Evolutionary conservation across 331 rosid species (phyloP).

Genomic region (Pyrus hybrid): DNA sequence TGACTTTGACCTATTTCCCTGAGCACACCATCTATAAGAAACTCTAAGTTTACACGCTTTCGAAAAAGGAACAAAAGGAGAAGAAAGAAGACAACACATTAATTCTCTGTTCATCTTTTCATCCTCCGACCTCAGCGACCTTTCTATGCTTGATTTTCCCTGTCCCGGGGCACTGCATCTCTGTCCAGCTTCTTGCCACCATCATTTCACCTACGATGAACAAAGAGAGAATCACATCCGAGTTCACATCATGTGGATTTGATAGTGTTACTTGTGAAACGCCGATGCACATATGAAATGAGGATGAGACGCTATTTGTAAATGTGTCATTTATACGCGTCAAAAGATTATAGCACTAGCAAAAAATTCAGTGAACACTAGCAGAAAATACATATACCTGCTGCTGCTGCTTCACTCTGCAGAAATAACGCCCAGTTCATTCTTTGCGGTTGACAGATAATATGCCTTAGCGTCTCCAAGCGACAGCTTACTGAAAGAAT

Average conservation of each 20-base stretch:
- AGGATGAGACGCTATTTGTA: background rate
- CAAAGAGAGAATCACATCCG: slow-evolving; percentile 10
- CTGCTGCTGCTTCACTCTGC: slow-evolving; percentile 62
- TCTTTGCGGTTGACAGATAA: slow-evolving; percentile 79
- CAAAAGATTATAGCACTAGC: no score
- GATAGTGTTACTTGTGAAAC: background rate
- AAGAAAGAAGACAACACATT: slow-evolving; percentile 5
- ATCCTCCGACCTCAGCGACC: slow-evolving; percentile 78
- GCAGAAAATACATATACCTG: slow-evolving; percentile 28
- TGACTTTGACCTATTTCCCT: background rate
- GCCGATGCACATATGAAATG: background rate
- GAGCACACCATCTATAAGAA: background rate
- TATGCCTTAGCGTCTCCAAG: slow-evolving; percentile 92
- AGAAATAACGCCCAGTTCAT: slow-evolving; percentile 84
- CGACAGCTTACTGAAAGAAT: slow-evolving; percentile 49
- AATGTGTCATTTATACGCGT: background rate
- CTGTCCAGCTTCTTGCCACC: slow-evolving; percentile 94
- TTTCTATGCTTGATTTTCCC: slow-evolving; percentile 85
- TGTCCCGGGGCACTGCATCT: slow-evolving; percentile 88
- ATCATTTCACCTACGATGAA: slow-evolving; percentile 54
- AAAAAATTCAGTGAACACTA: background rate
- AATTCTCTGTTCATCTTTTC: background rate
- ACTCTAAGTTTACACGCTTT: background rate
- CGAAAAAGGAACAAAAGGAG: background rate
- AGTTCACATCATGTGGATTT: slow-evolving; percentile 5